phyloP scores from a whole-genome alignment of 352 stramenopile genomes.

The Pythium pectinolyticum region DNA sequence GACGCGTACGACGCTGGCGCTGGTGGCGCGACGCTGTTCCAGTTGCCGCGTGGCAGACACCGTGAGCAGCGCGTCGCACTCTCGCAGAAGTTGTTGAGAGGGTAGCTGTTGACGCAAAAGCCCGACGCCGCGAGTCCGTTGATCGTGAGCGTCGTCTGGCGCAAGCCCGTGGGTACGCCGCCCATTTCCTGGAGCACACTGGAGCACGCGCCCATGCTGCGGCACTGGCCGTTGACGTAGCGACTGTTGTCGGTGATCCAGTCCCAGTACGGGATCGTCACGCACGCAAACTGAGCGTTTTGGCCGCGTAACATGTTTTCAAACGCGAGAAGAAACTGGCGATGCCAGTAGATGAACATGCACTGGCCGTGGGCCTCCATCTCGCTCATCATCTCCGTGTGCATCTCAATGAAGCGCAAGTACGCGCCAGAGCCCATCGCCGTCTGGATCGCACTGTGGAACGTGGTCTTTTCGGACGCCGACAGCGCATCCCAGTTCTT shows the following conservation, averaged over 20 bases:
- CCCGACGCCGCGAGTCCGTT: slow-evolving; percentile 40
- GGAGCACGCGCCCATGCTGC: slow-evolving; percentile 46
- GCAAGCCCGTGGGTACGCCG: slow-evolving; percentile 22
- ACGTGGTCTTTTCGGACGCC: slow-evolving; percentile 32
- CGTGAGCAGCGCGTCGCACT: slow-evolving; percentile 32
- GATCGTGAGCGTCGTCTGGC: slow-evolving; percentile 23
- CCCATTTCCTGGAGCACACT: slow-evolving; percentile 43
- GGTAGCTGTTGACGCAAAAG: slow-evolving; percentile 35
- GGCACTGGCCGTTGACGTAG: slow-evolving; percentile 39
- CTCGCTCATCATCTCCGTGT: slow-evolving; percentile 33
- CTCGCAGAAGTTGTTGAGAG: slow-evolving; percentile 62
- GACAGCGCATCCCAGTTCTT: slow-evolving; percentile 37
- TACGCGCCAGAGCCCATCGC: slow-evolving; percentile 37
- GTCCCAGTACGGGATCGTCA: slow-evolving; percentile 85
- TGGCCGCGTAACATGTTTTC: slow-evolving; percentile 83
- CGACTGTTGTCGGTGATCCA: slow-evolving; percentile 55
- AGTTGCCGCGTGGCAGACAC: slow-evolving; percentile 55
- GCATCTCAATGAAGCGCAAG: slow-evolving; percentile 31
- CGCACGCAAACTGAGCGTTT: slow-evolving; percentile 49
- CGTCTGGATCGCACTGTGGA: slow-evolving; percentile 27
- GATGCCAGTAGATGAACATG: slow-evolving; percentile 86
- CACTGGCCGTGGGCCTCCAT: slow-evolving; percentile 41
- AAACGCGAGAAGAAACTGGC: slow-evolving; percentile 62
- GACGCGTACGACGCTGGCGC: slow-evolving; percentile 40
- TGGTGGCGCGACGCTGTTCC: slow-evolving; percentile 34